These are phyloP conservation scores for Cladorrhinum samala DNA, from an alignment of 495 filamentous ascomycete species.

Conservation along the genomic window DNA sequence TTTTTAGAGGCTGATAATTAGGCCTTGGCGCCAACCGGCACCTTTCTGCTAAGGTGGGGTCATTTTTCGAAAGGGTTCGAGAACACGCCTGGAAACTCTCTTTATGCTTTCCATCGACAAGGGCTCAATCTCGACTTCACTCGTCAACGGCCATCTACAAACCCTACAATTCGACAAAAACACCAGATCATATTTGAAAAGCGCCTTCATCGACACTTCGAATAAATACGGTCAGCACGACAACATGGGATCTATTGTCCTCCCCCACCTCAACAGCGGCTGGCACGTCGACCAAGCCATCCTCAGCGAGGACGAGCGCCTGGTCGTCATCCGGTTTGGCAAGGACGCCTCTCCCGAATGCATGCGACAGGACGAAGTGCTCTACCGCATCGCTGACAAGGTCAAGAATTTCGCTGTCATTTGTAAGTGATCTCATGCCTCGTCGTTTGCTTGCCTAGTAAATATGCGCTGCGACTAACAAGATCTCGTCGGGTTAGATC, in stretches of 20 bases:
- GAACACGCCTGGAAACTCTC: too few relatives aligned
- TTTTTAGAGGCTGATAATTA: too few relatives aligned
- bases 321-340: slow-evolving; percentile 94
- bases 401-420: slow-evolving; percentile 87
- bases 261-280: slow-evolving; percentile 85
- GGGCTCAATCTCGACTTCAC: too few relatives aligned
- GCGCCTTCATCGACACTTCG: too few relatives aligned
- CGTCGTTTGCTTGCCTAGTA: neutral
- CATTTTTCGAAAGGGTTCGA: too few relatives aligned
- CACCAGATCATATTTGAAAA: too few relatives aligned
- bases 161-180: too few relatives aligned
- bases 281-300: slow-evolving; percentile 98
- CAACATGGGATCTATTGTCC: slow-evolving; percentile 81
- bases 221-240: too few relatives aligned
- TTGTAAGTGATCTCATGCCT: slow-evolving; percentile 28
- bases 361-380: slow-evolving; percentile 91
- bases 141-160: too few relatives aligned
- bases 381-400: slow-evolving; percentile 81
- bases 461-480: neutral
- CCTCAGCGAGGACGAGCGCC: slow-evolving; percentile 79
- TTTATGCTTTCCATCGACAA: too few relatives aligned
- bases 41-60: too few relatives aligned
- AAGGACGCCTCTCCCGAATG: slow-evolving; percentile 70
- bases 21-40: too few relatives aligned
- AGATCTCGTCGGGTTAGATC: slow-evolving; percentile 44